Conservation (phyloP, 306 rosid genomes). For the Gynostemma pentaphyllum region DNA sequence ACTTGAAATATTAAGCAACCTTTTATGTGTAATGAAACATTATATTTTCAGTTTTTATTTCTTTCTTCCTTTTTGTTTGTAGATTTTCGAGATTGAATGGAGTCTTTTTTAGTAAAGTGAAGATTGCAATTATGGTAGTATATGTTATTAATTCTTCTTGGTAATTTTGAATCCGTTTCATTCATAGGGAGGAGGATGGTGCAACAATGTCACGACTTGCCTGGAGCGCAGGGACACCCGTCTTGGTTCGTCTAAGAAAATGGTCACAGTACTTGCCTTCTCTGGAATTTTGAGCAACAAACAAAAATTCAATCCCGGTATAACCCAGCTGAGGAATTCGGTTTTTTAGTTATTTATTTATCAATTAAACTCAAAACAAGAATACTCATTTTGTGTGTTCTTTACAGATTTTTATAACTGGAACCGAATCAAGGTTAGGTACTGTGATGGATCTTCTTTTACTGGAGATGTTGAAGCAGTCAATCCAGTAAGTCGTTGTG, state of each 20-base stretch:
- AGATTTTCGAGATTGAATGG: not conserved
- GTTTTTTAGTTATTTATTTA: not conserved
- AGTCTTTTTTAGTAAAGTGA: no score
- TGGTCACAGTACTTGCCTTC: conserved; percentile 53
- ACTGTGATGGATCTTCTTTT: conserved; percentile 91
- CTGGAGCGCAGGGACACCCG: conserved; percentile 59
- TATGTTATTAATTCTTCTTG: not conserved
- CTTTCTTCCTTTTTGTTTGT: no score
- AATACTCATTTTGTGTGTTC: conserved; percentile 8
- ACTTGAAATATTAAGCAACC: not conserved
- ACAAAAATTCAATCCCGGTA: conserved; percentile 65
- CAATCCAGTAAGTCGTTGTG: conserved; percentile 51
- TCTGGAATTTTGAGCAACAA: conserved; percentile 59
- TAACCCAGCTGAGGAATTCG: not conserved
- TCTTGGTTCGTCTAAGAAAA: conserved; percentile 70
- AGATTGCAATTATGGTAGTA: no score
- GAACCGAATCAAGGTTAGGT: conserved; percentile 81
- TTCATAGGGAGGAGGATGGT: conserved; percentile 95
- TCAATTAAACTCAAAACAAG: no score
- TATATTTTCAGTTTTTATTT: not conserved
- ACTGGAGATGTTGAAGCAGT: conserved; percentile 80
- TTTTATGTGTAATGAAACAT: not conserved
- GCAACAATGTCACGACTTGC: conserved; percentile 80
- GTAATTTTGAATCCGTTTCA: conserved; percentile 13
- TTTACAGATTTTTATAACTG: conserved; percentile 71